Base-by-base conservation (phyloP, 2,329 filamentous ascomycete species). In the Leptographium radiaticola region DNA sequence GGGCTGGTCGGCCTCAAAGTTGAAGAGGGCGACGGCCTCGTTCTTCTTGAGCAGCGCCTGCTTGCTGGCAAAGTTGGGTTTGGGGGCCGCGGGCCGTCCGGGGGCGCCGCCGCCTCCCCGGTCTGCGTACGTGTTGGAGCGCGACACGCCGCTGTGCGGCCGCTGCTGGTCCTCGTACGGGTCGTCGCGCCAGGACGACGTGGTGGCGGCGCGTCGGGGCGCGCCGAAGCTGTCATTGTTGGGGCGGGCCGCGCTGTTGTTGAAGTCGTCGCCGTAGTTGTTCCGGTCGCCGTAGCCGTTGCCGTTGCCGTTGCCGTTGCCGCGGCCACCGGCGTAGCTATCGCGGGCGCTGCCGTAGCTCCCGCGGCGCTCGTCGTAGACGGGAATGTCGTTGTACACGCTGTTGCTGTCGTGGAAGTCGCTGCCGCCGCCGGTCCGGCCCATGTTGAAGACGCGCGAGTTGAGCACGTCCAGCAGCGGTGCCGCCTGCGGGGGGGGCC, bases 351-450 rank as follows among this genome's bases (percentile, higher is more conserved):
- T 60, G 88, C 89, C 95, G 8, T 89, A 83, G 10, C 90, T 83
- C 61, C 95, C 89, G 64, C 88, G 86, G 42, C 76, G 71, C 57
- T 91, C 83, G 62, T 91, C 89, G 68, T 96, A 97, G 30, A 94
- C 80, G 13, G 93, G 91, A 20, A 86, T 80, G 63, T 97, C 90
- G 69, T 97, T 97, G 75, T 97, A 97, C 82, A 93, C 90, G 48
- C 72, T 64, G 61, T 87, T 83, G 56, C 79, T 75, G 48, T 66
- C 63, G 7, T 39, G 53, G n/a, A 52, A 44, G 44, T 64, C 61
- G 15, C 64, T 56, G 34, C 67, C 68, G 33, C 25, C 25, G 25
- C 25, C 25, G 33, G 63, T 64, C 56, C 75, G 70, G 55, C 79
- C 74, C 48, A 89, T 88, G 44, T 81, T 82, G 68, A 98, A 98